Percentiles rank a stretch among this genome's conserved stretches.
These are phyloP conservation scores for Cutaneotrichosporon arboriforme DNA, from an alignment of 1,284 basidiomycete genomes.

Conservation along the genomic window DNA sequence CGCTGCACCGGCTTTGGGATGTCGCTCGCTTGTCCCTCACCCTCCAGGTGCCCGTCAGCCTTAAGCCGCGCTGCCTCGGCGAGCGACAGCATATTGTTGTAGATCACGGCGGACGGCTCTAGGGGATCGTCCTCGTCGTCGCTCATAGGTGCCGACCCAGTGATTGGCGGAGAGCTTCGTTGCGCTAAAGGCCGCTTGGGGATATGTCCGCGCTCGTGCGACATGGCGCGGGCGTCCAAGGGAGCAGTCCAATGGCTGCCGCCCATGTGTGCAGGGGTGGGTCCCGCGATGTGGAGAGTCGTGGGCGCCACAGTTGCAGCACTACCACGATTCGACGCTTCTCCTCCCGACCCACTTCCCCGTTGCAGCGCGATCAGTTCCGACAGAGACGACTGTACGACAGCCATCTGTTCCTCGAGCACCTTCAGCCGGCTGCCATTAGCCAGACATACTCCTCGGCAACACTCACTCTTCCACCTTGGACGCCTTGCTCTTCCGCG, in stretches of 20 bases:
- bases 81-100: conserved; percentile 44
- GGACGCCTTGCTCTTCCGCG: conserved; percentile 61
- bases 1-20: not conserved
- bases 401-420: conserved; percentile 71
- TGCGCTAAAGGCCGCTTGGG: too few relatives aligned
- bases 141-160: not conserved
- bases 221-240: too few relatives aligned
- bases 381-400: conserved; percentile 67
- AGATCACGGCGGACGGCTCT: conserved; percentile 24
- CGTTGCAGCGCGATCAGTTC: conserved; percentile 61
- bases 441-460: not conserved
- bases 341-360: conserved; percentile 19
- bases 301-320: too few relatives aligned
- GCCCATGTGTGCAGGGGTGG: too few relatives aligned
- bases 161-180: too few relatives aligned
- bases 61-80: conserved; percentile 45
- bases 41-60: conserved; percentile 24
- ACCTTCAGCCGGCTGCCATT: conserved; percentile 68
- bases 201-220: too few relatives aligned
- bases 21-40: conserved; percentile 1
- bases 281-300: too few relatives aligned
- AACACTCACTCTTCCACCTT: conserved; percentile 73
- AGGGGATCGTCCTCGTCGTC: conserved; percentile 35
- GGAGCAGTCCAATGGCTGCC: too few relatives aligned
- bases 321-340: too few relatives aligned